Base-by-base conservation (phyloP, 768 basidiomycete species). In the Phylloporus scabripes region DNA sequence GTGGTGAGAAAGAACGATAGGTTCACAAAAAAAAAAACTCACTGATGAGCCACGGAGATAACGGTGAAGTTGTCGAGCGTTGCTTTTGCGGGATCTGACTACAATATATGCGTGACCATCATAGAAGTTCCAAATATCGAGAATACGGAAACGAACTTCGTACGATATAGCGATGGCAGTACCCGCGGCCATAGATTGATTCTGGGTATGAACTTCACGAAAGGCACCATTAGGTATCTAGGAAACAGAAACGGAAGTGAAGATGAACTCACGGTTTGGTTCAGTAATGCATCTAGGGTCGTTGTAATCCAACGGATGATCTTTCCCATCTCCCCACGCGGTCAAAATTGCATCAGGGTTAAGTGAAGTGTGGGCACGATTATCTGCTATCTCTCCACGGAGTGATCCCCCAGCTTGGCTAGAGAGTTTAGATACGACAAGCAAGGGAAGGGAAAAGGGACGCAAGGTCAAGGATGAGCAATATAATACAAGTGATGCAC, bases 201-300 rank as follows among this genome's bases (percentile, higher is more conserved):
- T 58, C 31, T 31, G 5, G n/a, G 56, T 15, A 42, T 60, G 59
- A 1, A 60, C 59, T 60, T 11, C 4, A 31, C 15, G 11, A 38
- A 20, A 3, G 17, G 14, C 7, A 5, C n/a, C 3, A 20, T 58
- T 31, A 51, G 37, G 48, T 21, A 31, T 29, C 14, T 18, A 21
- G 5, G 7, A 14, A 32, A 40, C 14, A 5, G 10, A 17, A 2
- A 2, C 28, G 2, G 20, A 41, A 3, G n/a, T 14, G 9, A 21
- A 23, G 33, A 28, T 3, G 5, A 18, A 44, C 60, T 51, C 37
- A 60, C 59, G 28, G 29, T 60, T 60, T 18, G 59, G 59, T 0
- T 33, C 0, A 3, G 7, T 1, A 6, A 59, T 21, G 15, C 58
- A 46, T 8, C 2, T 2, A 18, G 46, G 33, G 1, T 15, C 0